These are phyloP conservation scores for Gossypium lobatum DNA, from an alignment of 441 rosid genomes.

Conservation along the genomic window DNA sequence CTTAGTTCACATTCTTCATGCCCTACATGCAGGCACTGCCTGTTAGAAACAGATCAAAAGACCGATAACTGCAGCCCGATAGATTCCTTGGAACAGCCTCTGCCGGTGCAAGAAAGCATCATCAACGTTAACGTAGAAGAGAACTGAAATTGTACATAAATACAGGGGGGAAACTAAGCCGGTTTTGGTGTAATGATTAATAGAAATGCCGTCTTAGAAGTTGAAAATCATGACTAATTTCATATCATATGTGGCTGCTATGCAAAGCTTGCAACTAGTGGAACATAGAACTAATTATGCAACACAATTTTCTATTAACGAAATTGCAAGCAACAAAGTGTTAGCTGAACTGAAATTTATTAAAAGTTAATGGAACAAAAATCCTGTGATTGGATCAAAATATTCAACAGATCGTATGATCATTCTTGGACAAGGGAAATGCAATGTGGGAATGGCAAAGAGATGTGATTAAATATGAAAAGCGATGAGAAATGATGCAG, in stretches of 20 bases:
- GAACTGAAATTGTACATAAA: not conserved
- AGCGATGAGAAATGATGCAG: not conserved
- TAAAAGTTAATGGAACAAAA: conserved; percentile 21
- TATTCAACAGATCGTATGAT: not conserved
- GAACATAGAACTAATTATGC: not conserved
- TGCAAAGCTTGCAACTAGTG: not conserved
- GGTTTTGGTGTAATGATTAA: not conserved
- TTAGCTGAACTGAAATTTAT: not conserved
- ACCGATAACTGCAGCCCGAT: conserved; percentile 4
- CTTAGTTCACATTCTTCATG: conserved; percentile 36
- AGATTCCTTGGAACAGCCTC: not conserved
- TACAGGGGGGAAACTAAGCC: not conserved
- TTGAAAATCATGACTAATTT: not conserved
- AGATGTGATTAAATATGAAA: not conserved
- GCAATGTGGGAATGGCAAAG: not conserved
- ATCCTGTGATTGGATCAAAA: conserved; percentile 1
- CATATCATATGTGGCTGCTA: not conserved
- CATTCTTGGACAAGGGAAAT: not conserved
- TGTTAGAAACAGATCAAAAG: conserved; percentile 25
- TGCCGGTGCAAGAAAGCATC: conserved; percentile 11
- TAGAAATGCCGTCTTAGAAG: not conserved
- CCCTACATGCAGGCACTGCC: conserved; percentile 40
- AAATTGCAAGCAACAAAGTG: not conserved
- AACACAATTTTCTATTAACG: not conserved
- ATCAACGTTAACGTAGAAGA: not conserved